Base-by-base conservation (phyloP, 2,329 filamentous ascomycete genomes). In the Claviceps lovelessii region DNA sequence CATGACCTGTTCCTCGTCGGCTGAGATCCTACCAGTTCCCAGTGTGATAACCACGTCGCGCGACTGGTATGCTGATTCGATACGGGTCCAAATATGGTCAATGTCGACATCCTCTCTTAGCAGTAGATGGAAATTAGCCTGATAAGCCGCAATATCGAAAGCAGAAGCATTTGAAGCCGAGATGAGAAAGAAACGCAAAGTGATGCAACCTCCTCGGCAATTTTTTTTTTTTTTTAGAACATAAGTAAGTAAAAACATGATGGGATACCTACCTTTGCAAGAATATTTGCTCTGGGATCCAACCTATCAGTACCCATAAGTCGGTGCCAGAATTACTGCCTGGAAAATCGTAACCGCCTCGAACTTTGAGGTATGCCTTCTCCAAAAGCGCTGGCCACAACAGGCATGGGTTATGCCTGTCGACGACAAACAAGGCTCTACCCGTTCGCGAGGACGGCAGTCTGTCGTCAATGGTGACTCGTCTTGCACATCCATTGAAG, bases 311-410 rank as follows among this genome's bases (percentile, higher is more conserved):
- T 1, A 94, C 85, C 81, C 88, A 95, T 4, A 98, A 72, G 68
- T 98, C 93, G 2, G 91, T 97, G 11, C 89, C 90, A 0, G 91
- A 97, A 67, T 97, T 97, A 64, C 93, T 97, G 8, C 93, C 93
- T 0, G 93, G 91, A 60, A 98, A 98, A 64, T 98, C 90, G 67
- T 98, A 98, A 39, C 93, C 93, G 33, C 93, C 93, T 55, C 91
- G 81, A 11, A 97, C 82, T 72, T 97, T 98, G 1, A 98, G 74
- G 62, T 98, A 98, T 0, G 93, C 93, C 66, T 98, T 98, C 67
- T 98, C 93, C 17, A 97, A 73, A 5, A 98, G 75, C 2, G 91
- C 90, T 6, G 93, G 93, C 90, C 91, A 97, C 15, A 97, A 71
- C 15, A 94, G 74, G n/a, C 73, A 76, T 4, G 87, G 85, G 59